phyloP scores from a whole-genome alignment of 2,329 filamentous ascomycete genomes.

The Metarhizium sp. region DNA sequence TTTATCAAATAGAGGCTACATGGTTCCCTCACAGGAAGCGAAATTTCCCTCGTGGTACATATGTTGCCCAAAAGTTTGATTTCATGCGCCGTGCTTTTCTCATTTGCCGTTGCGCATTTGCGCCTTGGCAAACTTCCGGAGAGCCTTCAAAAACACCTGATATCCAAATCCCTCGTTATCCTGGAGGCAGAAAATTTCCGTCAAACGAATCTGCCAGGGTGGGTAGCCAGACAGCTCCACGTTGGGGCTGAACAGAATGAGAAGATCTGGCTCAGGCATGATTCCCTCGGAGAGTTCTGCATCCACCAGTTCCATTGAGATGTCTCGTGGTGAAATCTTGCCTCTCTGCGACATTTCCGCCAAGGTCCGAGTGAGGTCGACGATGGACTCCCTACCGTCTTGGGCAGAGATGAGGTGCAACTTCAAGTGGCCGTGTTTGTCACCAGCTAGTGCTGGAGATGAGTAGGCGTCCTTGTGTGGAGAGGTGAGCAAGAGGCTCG shows the following conservation, averaged over 20 bases:
- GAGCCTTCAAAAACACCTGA: conserved; percentile 78
- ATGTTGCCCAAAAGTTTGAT: not conserved
- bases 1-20: too few relatives aligned
- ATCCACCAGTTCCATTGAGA: conserved; percentile 78
- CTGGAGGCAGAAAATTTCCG: conserved; percentile 77
- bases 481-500: conserved; percentile 52
- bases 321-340: conserved; percentile 73
- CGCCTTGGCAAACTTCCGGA: conserved; percentile 77
- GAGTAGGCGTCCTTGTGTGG: conserved; percentile 31
- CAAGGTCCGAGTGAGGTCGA: conserved; percentile 89
- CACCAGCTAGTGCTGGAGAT: conserved; percentile 15
- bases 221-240: conserved; percentile 86
- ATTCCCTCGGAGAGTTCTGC: conserved; percentile 73
- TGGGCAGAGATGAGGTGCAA: conserved; percentile 77
- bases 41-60: not conserved
- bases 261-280: conserved; percentile 80
- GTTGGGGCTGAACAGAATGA: conserved; percentile 77
- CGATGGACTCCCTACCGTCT: conserved; percentile 86
- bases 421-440: conserved; percentile 33
- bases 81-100: not conserved
- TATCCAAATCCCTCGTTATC: conserved; percentile 84
- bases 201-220: conserved; percentile 90
- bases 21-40: too few relatives aligned
- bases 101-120: conserved; percentile 77
- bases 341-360: conserved; percentile 89